Conservation (phyloP, 2,329 filamentous ascomycete genomes). For the Hypoxylon sp. region DNA sequence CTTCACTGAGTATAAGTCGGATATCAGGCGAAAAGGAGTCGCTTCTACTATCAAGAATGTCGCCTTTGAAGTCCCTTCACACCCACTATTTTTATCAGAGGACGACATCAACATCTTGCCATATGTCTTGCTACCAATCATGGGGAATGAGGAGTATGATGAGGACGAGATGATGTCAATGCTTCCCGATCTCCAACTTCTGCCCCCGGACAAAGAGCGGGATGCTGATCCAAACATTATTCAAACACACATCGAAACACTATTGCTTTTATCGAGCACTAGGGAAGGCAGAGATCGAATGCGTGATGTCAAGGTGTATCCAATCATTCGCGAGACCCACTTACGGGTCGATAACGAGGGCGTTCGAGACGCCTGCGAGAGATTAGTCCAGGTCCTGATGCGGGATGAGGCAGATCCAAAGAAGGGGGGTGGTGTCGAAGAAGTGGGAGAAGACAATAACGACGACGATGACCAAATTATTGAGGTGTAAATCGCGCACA, state of each 20-base stretch:
- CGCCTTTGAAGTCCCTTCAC: constrained; percentile 83
- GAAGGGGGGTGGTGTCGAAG: constrained; percentile 59
- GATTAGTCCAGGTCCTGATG: constrained; percentile 90
- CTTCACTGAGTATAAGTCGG: constrained; percentile 91
- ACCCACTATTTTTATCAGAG: constrained; percentile 78
- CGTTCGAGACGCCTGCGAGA: constrained; percentile 87
- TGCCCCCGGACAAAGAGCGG: constrained; percentile 90
- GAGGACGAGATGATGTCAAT: constrained; percentile 89
- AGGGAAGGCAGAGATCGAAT: constrained; percentile 80
- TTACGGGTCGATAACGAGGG: constrained; percentile 81
- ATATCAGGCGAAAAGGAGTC: constrained; percentile 91
- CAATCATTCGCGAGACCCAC: constrained; percentile 90
- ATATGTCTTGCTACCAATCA: constrained; percentile 90
- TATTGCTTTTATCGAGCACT: constrained; percentile 86
- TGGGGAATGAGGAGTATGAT: constrained; percentile 87
- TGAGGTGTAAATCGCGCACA: constrained; percentile 61
- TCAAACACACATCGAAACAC: constrained; percentile 88
- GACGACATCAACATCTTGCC: constrained; percentile 85
- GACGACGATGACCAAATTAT: constrained; percentile 70
- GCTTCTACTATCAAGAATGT: constrained; percentile 96
- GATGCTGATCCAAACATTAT: constrained; percentile 84
- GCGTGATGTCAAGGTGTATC: constrained; percentile 86
- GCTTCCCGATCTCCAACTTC: constrained; percentile 89
- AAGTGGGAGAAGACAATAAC: constrained; percentile 58
- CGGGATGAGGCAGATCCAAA: constrained; percentile 76